Percentiles rank a stretch among this genome's conserved stretches.
Conservation (phyloP, 2,329 filamentous ascomycete genomes). For the Botrytis squamosa region DNA sequence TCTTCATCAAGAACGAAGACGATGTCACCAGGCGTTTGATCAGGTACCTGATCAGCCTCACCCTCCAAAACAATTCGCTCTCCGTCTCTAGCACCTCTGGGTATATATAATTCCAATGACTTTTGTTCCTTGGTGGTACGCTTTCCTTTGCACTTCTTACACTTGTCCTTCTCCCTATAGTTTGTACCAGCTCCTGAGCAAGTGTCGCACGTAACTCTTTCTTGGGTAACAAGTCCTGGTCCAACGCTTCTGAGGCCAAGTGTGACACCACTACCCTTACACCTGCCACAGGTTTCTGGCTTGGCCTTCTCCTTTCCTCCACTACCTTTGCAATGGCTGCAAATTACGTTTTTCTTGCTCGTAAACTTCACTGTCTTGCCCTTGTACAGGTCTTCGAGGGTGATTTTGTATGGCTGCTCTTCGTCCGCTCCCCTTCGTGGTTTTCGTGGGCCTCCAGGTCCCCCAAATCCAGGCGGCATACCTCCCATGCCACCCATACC, state of each 20-base stretch:
- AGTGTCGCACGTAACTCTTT: slow-evolving; percentile 74
- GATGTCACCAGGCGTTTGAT: slow-evolving; percentile 88
- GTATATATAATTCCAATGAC: slow-evolving; percentile 94
- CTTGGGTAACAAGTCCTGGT: slow-evolving; percentile 80
- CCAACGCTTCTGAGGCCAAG: slow-evolving; percentile 80
- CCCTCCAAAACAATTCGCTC: slow-evolving; percentile 88
- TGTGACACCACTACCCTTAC: slow-evolving; percentile 75
- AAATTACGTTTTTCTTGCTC: slow-evolving; percentile 91
- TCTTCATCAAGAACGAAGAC: slow-evolving; percentile 84
- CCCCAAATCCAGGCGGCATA: slow-evolving; percentile 38
- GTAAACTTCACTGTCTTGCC: slow-evolving; percentile 97
- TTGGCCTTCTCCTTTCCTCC: slow-evolving; percentile 93
- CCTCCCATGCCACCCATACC: slow-evolving; percentile 43
- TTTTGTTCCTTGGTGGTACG: slow-evolving; percentile 86
- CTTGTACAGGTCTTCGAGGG: slow-evolving; percentile 93
- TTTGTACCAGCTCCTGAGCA: slow-evolving; percentile 84
- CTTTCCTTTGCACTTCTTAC: slow-evolving; percentile 98
- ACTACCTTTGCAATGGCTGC: slow-evolving; percentile 79
- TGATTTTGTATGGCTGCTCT: slow-evolving; percentile 87
- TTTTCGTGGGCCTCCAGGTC: slow-evolving; percentile 49
- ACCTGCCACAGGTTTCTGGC: slow-evolving; percentile 76
- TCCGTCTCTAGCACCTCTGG: slow-evolving; percentile 79
- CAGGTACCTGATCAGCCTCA: slow-evolving; percentile 89
- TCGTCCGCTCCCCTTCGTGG: slow-evolving; percentile 77
- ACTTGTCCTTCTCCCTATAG: slow-evolving; percentile 94